Evolutionary conservation across 2,329 filamentous ascomycete species (phyloP).

Genomic region (Balansia obtecta): DNA sequence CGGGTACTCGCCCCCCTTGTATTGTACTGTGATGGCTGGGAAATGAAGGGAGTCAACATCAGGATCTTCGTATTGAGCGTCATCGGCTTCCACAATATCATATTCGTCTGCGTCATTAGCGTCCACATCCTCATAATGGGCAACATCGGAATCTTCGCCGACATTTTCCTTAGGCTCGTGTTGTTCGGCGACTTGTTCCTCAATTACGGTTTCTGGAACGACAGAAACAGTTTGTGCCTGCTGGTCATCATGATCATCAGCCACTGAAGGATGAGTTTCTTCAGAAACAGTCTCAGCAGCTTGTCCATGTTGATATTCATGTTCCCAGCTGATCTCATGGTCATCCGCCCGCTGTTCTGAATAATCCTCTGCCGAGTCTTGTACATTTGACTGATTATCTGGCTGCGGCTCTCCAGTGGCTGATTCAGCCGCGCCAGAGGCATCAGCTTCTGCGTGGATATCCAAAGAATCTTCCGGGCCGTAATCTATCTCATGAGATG

Average conservation of each 20-base stretch:
- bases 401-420: constrained; percentile 1
- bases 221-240: background rate
- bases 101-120: background rate
- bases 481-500: constrained; percentile 24
- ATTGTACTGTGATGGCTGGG: constrained; percentile 28
- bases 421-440: background rate
- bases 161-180: too few relatives aligned
- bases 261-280: background rate
- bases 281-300: background rate
- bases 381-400: background rate
- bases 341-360: constrained; percentile 3
- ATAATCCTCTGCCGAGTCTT: background rate
- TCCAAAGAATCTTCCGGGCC: constrained; percentile 16
- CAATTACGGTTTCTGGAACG: background rate
- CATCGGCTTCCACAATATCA: background rate
- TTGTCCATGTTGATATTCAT: constrained; percentile 7
- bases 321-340: constrained; percentile 14
- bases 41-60: constrained; percentile 12
- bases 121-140: background rate
- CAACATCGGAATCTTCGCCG: background rate
- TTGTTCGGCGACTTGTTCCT: background rate
- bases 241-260: background rate
- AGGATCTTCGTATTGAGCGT: constrained; percentile 2
- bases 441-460: background rate
- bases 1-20: constrained; percentile 31